Conservation (phyloP, 1,284 basidiomycete species). For the Trametes sp. region DNA sequence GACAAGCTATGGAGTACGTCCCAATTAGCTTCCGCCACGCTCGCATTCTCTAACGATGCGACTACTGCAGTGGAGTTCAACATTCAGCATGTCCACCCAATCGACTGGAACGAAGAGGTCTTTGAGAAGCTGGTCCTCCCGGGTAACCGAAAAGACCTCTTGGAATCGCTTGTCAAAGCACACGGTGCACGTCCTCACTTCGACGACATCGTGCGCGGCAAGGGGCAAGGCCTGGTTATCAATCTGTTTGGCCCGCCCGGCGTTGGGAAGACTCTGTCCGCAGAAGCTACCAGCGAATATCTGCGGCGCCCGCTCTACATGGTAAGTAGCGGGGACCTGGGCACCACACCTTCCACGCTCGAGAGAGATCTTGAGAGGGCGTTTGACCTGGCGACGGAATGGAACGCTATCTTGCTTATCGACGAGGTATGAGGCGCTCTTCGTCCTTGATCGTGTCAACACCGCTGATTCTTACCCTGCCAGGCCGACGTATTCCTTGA, state of each 20-base stretch:
- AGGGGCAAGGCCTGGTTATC: conserved; percentile 64
- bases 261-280: conserved; percentile 57
- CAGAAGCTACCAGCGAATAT: conserved; percentile 67
- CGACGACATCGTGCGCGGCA: conserved; percentile 67
- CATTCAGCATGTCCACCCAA: conserved; percentile 54
- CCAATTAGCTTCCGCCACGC: too few relatives aligned
- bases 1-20: conserved; percentile 60
- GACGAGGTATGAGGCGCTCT: not conserved
- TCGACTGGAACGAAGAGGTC: conserved; percentile 63
- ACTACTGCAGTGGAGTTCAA: conserved; percentile 56
- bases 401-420: conserved; percentile 68
- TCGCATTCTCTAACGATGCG: too few relatives aligned
- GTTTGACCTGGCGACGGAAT: conserved; percentile 57
- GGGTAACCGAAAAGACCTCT: conserved; percentile 28
- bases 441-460: not conserved
- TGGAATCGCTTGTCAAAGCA: conserved; percentile 23
- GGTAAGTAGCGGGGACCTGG: conserved; percentile 64
- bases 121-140: conserved; percentile 64
- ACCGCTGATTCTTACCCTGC: not conserved
- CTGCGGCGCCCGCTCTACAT: conserved; percentile 64
- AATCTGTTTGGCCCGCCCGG: conserved; percentile 68
- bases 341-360: conserved; percentile 49
- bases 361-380: conserved; percentile 25
- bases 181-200: conserved; percentile 58
- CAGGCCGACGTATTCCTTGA: conserved; percentile 57